Conservation (phyloP, 306 rosid genomes). For the Hylodesmum podocarpum region DNA sequence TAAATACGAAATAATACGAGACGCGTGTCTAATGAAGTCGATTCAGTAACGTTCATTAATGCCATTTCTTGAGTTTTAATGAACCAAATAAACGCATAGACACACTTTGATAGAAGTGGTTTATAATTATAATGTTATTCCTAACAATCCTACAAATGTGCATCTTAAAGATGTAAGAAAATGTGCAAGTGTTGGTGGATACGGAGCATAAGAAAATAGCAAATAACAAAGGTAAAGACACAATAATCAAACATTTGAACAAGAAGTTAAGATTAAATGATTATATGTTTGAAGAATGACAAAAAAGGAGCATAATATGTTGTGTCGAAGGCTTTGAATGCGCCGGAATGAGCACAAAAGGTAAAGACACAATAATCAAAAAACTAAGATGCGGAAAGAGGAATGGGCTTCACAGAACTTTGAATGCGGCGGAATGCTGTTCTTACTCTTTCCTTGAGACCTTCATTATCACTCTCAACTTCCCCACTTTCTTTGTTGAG, state of each 20-base stretch:
- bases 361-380: too few relatives aligned
- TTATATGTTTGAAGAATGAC: not conserved
- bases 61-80: not conserved
- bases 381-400: conserved; percentile 54
- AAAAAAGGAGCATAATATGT: not conserved
- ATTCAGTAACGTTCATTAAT: not conserved
- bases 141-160: not conserved
- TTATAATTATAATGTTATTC: not conserved
- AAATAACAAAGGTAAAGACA: not conserved
- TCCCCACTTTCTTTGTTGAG: conserved; percentile 85
- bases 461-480: conserved; percentile 85
- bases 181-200: not conserved
- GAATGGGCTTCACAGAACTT: conserved; percentile 78
- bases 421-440: conserved; percentile 74
- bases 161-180: not conserved
- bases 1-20: not conserved
- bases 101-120: not conserved
- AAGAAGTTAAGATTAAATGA: not conserved
- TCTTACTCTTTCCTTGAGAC: conserved; percentile 79
- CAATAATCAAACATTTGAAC: not conserved
- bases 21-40: not conserved
- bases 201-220: not conserved
- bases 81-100: not conserved
- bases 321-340: too few relatives aligned
- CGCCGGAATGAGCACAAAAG: too few relatives aligned